phyloP scores from a whole-genome alignment of 169 alveolate species.

The Amoebophrya sp. region DNA sequence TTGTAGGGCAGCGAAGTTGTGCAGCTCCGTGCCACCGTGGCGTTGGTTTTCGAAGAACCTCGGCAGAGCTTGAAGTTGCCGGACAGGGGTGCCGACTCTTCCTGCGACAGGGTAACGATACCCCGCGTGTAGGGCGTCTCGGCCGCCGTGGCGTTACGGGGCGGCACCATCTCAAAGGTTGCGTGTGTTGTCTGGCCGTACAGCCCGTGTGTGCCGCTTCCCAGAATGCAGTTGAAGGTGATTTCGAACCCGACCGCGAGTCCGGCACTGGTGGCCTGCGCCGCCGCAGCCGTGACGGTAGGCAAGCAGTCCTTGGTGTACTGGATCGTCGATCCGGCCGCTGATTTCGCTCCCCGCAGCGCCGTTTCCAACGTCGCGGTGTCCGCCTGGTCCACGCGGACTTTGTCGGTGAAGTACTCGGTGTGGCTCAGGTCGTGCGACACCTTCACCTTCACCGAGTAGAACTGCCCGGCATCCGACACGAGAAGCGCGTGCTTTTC shows the following conservation, averaged over 20 bases:
- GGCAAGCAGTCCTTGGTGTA: neutral
- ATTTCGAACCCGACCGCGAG: neutral
- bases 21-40: neutral
- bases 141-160: neutral
- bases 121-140: neutral
- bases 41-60: neutral
- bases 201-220: neutral
- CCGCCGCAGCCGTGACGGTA: neutral
- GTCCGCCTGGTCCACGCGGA: neutral
- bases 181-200: neutral
- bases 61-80: conserved; percentile 25
- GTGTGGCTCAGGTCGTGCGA: neutral
- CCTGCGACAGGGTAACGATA: neutral
- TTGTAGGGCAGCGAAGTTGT: neutral
- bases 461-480: neutral
- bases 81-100: neutral
- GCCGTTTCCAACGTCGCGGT: neutral
- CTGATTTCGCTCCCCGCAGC: neutral
- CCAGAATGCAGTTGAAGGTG: neutral
- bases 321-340: neutral
- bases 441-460: neutral
- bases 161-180: neutral
- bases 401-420: neutral
- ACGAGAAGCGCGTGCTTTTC: neutral
- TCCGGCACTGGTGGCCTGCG: neutral